Evolutionary conservation across 257 asterid species (phyloP).

Genomic region (Mentha longifolia): DNA sequence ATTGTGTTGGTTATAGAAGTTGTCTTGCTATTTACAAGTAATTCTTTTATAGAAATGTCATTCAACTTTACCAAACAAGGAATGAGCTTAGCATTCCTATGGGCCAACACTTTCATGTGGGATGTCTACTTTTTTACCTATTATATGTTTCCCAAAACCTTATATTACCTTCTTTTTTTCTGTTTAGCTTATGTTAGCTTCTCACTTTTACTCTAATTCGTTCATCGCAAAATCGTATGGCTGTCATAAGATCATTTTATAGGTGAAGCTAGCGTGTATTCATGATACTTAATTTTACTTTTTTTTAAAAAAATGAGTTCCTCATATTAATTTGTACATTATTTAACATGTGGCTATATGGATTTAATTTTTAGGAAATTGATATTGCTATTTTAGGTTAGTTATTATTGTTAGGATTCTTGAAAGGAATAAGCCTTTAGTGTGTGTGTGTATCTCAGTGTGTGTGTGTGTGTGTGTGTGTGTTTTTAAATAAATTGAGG

Average conservation of each 20-base stretch:
- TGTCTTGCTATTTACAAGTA: conserved; percentile 38
- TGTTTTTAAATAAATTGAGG: no score
- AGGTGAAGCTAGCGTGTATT: not conserved
- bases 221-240: not conserved
- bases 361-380: no score
- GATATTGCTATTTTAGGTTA: no score
- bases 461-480: no score
- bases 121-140: conserved; percentile 30
- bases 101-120: conserved; percentile 38
- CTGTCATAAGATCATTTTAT: not conserved
- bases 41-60: conserved; percentile 31
- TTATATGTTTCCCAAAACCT: not conserved
- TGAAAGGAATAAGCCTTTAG: no score
- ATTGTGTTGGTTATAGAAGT: conserved; percentile 21
- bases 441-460: no score
- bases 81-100: conserved; percentile 33
- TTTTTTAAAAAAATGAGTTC: no score
- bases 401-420: not conserved
- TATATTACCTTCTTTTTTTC: not conserved
- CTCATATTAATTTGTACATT: no score
- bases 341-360: no score
- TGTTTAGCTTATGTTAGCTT: not conserved
- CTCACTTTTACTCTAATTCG: not conserved
- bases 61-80: conserved; percentile 40
- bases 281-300: not conserved